Percentiles rank a stretch among this genome's conserved stretches.
Evolutionary conservation across 2,329 filamentous ascomycete species (phyloP).

Genomic region (Arthrobotrys entomopaga): DNA sequence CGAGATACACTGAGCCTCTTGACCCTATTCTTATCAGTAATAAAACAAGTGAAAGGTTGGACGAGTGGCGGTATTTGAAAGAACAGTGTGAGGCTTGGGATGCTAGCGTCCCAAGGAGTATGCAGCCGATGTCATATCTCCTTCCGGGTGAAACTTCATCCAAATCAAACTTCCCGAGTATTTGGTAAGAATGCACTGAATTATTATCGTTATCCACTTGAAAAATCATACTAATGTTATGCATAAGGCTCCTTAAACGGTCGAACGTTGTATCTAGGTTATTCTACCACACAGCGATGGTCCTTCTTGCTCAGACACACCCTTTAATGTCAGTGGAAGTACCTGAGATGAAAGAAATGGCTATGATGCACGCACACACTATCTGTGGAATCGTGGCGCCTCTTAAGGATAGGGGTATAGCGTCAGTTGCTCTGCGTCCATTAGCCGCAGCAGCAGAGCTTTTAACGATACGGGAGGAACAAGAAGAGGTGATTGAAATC

Average conservation of each 20-base stretch:
- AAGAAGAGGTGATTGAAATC: constrained; percentile 81
- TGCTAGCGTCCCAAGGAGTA: constrained; percentile 78
- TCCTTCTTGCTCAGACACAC: constrained; percentile 81
- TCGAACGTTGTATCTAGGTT: constrained; percentile 82
- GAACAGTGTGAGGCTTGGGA: constrained; percentile 86
- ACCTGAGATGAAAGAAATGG: constrained; percentile 75
- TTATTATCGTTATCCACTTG: constrained; percentile 8
- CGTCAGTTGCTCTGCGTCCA: constrained; percentile 80
- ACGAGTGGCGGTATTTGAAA: constrained; percentile 82
- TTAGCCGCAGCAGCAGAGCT: constrained; percentile 80
- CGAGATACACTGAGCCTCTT: constrained; percentile 59
- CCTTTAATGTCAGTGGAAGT: constrained; percentile 72
- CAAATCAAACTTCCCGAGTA: constrained; percentile 82
- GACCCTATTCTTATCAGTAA: constrained; percentile 55
- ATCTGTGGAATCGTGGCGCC: constrained; percentile 91
- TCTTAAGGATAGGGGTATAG: constrained; percentile 80
- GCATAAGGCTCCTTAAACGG: constrained; percentile 75
- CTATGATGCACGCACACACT: constrained; percentile 79
- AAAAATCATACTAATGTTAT: neutral
- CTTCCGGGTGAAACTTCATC: constrained; percentile 73
- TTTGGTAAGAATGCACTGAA: constrained; percentile 70
- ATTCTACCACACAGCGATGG: constrained; percentile 88
- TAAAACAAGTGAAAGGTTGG: constrained; percentile 66
- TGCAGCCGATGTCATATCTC: constrained; percentile 85
- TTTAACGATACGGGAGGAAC: constrained; percentile 75